phyloP scores from a whole-genome alignment of 2,329 filamentous ascomycete species.

The Aspergillus udagawae region DNA sequence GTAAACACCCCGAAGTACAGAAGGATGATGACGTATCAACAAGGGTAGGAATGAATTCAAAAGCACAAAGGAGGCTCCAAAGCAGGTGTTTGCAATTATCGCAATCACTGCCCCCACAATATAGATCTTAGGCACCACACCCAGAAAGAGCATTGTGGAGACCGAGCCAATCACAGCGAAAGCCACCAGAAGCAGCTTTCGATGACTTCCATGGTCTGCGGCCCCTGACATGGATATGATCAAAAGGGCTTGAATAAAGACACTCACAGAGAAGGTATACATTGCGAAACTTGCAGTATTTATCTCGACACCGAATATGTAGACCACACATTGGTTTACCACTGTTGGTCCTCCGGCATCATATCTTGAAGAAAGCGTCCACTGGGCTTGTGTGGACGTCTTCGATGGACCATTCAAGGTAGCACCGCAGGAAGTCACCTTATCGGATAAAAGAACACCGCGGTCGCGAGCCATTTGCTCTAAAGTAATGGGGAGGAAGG shows the following conservation, averaged over 20 bases:
- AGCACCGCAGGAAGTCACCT: conserved; percentile 67
- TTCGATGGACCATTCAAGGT: conserved; percentile 46
- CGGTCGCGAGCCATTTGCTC: conserved; percentile 91
- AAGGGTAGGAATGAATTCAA: conserved; percentile 93
- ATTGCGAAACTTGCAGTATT: conserved; percentile 97
- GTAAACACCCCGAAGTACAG: conserved; percentile 33
- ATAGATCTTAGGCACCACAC: conserved; percentile 70
- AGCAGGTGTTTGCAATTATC: conserved; percentile 87
- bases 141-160: conserved; percentile 84
- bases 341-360: conserved; percentile 19
- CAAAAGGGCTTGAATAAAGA: conserved; percentile 79
- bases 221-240: conserved; percentile 96
- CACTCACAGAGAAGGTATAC: conserved; percentile 95
- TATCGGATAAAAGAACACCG: conserved; percentile 78
- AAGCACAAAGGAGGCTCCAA: conserved; percentile 91
- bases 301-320: conserved; percentile 76
- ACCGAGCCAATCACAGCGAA: conserved; percentile 81
- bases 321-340: conserved; percentile 72
- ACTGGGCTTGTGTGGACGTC: conserved; percentile 25
- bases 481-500: conserved; percentile 92
- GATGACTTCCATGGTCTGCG: conserved; percentile 87
- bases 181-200: conserved; percentile 79
- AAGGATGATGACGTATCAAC: conserved; percentile 79
- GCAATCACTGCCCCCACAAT: conserved; percentile 77
- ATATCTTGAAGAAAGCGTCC: conserved; percentile 10